These are phyloP conservation scores for Ilex aquifolium DNA, from an alignment of 257 asterid species.

Conservation along the genomic window DNA sequence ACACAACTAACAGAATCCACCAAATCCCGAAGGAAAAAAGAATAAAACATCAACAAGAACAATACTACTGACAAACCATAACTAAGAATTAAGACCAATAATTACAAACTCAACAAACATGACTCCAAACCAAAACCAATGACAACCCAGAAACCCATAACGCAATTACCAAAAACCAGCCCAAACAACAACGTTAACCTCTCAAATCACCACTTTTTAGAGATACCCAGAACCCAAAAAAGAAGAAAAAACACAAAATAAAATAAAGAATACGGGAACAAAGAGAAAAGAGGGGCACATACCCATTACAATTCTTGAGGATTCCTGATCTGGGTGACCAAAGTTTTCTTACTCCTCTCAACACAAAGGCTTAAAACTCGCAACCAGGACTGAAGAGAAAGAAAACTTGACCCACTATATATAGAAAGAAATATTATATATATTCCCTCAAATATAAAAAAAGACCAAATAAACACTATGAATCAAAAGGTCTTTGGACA, in stretches of 20 bases:
- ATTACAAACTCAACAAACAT: not conserved
- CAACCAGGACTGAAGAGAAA: not conserved
- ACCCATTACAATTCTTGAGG: slow-evolving; percentile 43
- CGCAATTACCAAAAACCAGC: not conserved
- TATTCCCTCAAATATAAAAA: not conserved
- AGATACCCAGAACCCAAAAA: not conserved
- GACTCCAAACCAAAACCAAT: not conserved
- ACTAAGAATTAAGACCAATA: not conserved
- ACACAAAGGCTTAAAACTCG: not conserved
- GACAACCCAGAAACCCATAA: not conserved
- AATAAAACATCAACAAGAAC: not conserved
- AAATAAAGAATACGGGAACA: slow-evolving; percentile 1
- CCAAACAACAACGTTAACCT: not conserved
- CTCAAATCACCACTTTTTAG: not conserved
- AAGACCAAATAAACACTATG: not conserved
- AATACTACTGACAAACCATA: not conserved
- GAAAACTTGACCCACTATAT: slow-evolving; percentile 11
- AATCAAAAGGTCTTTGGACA: not conserved
- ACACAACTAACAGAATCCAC: slow-evolving; percentile 7
- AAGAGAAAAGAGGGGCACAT: slow-evolving; percentile 16
- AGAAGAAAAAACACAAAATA: not conserved
- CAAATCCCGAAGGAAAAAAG: slow-evolving; percentile 7
- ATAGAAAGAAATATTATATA: not conserved
- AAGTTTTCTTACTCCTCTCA: slow-evolving; percentile 22
- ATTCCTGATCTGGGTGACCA: slow-evolving; percentile 20